phyloP scores from a whole-genome alignment of 768 basidiomycete genomes.

The Leccinum subtestaceum region DNA sequence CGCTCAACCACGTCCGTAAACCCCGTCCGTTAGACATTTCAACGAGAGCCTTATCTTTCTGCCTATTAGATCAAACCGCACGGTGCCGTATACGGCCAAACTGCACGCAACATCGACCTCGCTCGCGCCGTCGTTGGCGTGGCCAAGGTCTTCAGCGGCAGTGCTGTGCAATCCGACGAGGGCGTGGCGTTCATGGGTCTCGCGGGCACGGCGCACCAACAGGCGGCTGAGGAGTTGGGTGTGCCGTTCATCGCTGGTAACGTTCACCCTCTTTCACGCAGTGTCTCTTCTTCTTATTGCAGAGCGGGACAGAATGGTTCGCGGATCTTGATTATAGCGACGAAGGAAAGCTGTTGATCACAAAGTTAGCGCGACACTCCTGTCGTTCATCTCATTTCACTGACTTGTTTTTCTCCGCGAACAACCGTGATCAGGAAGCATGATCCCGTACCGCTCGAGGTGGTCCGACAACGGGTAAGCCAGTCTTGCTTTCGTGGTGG shows the following conservation, averaged over 20 bases:
- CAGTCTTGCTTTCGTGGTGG: neutral
- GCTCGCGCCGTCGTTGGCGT: constrained; percentile 55
- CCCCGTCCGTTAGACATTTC: neutral
- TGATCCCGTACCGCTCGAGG: constrained; percentile 41
- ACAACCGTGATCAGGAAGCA: constrained; percentile 42
- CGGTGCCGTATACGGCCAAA: constrained; percentile 61
- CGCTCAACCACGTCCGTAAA: constrained; percentile 52
- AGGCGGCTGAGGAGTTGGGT: constrained; percentile 49
- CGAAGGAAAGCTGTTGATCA: constrained; percentile 58
- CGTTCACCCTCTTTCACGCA: neutral
- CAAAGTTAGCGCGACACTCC: constrained; percentile 37
- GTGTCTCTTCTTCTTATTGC: neutral
- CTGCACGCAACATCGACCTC: constrained; percentile 51
- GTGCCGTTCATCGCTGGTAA: constrained; percentile 62
- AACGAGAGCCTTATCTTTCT: neutral
- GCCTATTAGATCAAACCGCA: constrained; percentile 53
- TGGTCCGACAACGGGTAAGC: constrained; percentile 44
- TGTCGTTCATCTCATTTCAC: neutral
- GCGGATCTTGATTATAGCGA: constrained; percentile 61
- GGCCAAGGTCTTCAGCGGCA: constrained; percentile 45
- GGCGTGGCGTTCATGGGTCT: constrained; percentile 59
- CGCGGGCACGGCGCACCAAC: constrained; percentile 60
- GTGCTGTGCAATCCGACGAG: constrained; percentile 14
- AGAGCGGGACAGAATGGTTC: constrained; percentile 51
- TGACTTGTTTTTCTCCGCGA: neutral